phyloP scores from a whole-genome alignment of 140 eudicot genomes.

The Oenanthe javanica region DNA sequence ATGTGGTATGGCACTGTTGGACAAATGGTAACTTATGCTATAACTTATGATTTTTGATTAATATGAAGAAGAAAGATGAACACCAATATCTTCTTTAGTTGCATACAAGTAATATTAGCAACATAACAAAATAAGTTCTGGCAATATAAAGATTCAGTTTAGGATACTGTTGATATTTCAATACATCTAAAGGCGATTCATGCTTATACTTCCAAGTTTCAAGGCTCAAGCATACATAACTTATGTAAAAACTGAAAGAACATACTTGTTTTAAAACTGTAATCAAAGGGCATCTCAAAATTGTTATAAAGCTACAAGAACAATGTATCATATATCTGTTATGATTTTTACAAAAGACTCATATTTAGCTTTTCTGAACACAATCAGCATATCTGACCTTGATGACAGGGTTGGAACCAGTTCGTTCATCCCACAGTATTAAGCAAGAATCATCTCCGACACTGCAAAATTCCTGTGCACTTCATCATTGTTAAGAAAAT shows the following conservation, averaged over 20 bases:
- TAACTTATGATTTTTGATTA: too few species aligned
- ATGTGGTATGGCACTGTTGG: too few species aligned
- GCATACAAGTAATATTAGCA: too few species aligned
- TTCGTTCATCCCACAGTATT: conserved; percentile 91
- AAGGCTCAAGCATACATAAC: background rate
- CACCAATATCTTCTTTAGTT: too few species aligned
- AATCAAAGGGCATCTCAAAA: background rate
- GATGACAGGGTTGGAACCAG: conserved; percentile 48
- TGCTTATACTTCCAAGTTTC: background rate
- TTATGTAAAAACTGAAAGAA: background rate
- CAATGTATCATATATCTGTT: background rate
- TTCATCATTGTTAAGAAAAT: conserved; percentile 29
- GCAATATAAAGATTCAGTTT: background rate
- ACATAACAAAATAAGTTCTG: too few species aligned
- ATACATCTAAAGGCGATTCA: background rate
- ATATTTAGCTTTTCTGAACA: background rate
- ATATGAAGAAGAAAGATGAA: too few species aligned
- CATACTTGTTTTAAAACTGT: background rate
- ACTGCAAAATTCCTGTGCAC: conserved; percentile 94
- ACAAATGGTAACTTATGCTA: too few species aligned
- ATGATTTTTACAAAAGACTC: background rate
- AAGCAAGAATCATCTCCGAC: conserved; percentile 98
- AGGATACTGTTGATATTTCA: background rate
- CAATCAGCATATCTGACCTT: conserved; percentile 48
- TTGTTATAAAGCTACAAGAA: background rate